phyloP scores from a whole-genome alignment of 106 monocot genomes.

The Allium fistulosum region DNA sequence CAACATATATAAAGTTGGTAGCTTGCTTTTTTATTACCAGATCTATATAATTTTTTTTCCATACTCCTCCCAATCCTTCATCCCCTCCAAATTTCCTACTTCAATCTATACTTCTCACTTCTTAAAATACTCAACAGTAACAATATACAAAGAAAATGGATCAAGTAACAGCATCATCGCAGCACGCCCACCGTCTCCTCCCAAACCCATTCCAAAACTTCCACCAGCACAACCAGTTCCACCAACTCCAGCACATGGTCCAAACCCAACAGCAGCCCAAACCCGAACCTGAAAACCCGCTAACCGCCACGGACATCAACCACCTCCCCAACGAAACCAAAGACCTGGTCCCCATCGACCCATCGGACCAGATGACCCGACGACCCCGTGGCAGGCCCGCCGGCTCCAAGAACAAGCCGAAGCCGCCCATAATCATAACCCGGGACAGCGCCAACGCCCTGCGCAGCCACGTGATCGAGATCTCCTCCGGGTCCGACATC shows the following conservation, averaged over 20 bases:
- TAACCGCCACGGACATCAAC: conserved; percentile 2
- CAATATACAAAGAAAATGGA: conserved; percentile 20
- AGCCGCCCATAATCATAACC: conserved; percentile 62
- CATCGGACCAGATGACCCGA: conserved; percentile 21
- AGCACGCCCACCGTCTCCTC: conserved; percentile 48
- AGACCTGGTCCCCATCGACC: conserved; percentile 8
- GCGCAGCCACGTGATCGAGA: conserved; percentile 53
- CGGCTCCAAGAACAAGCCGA: conserved; percentile 77
- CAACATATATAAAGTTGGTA: neutral
- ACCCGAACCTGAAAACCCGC: conserved; percentile 11
- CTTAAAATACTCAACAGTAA: neutral
- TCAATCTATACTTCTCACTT: neutral
- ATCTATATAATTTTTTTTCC: neutral
- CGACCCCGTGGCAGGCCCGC: conserved; percentile 54
- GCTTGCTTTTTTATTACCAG: neutral
- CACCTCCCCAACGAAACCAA: conserved; percentile 2
- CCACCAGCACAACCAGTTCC: conserved; percentile 47
- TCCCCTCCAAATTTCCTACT: neutral
- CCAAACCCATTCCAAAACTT: conserved; percentile 11
- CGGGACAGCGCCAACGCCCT: conserved; percentile 65
- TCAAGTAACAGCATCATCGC: conserved; percentile 27
- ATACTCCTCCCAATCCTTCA: neutral
- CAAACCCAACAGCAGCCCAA: conserved; percentile 18
- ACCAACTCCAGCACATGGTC: conserved; percentile 25
- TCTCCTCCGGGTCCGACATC: conserved; percentile 48